These are phyloP conservation scores for Neurospora africana DNA, from an alignment of 495 filamentous ascomycete genomes.

Conservation along the genomic window DNA sequence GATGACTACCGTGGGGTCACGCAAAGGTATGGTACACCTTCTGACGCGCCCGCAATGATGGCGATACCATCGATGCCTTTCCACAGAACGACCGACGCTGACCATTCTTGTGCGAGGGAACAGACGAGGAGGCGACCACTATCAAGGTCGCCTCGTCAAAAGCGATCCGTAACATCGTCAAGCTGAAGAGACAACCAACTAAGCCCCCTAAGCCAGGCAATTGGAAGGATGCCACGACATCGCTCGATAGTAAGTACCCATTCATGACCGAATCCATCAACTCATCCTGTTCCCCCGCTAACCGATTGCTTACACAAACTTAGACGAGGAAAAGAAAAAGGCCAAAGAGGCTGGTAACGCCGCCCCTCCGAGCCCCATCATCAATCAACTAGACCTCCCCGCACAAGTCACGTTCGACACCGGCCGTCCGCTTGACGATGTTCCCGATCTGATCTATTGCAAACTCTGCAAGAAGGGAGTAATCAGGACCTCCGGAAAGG, in stretches of 20 bases:
- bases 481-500: slow-evolving; percentile 46
- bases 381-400: slow-evolving; percentile 64
- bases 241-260: slow-evolving; percentile 41
- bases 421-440: slow-evolving; percentile 60
- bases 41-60: background rate
- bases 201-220: slow-evolving; percentile 49
- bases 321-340: slow-evolving; percentile 36
- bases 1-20: slow-evolving; percentile 21
- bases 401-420: slow-evolving; percentile 61
- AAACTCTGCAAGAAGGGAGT: slow-evolving; percentile 74
- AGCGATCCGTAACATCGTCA: slow-evolving; percentile 38
- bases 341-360: slow-evolving; percentile 30
- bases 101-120: background rate
- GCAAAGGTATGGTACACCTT: slow-evolving; percentile 16
- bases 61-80: background rate
- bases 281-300: background rate
- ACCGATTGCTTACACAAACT: background rate
- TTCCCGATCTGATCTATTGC: slow-evolving; percentile 59
- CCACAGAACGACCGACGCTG: background rate
- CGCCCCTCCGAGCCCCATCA: slow-evolving; percentile 40
- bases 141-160: slow-evolving; percentile 48
- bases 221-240: slow-evolving; percentile 40
- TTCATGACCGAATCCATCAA: background rate
- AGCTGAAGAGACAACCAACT: slow-evolving; percentile 53
- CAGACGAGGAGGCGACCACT: slow-evolving; percentile 40